Conservation (phyloP, 2,329 filamentous ascomycete species). For the Alternaria incomplexa region DNA sequence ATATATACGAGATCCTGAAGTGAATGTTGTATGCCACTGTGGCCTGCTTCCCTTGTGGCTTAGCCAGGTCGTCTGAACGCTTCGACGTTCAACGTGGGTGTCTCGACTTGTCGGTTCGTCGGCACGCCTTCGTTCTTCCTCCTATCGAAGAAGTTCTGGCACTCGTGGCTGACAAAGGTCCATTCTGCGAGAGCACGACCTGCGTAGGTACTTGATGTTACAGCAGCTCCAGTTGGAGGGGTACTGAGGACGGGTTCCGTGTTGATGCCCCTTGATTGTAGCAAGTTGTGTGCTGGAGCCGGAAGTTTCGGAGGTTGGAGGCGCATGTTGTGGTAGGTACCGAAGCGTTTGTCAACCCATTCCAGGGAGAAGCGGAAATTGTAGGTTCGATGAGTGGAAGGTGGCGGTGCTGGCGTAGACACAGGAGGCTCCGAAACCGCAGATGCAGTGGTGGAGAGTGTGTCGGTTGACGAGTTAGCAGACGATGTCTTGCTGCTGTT, state of each 20-base stretch:
- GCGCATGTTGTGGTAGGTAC: slow-evolving; percentile 65
- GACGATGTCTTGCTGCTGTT: slow-evolving; percentile 19
- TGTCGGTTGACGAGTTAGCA: slow-evolving; percentile 7
- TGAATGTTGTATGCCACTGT: neutral
- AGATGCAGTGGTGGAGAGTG: slow-evolving; percentile 8
- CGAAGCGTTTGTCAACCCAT: slow-evolving; percentile 64
- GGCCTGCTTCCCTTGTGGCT: neutral
- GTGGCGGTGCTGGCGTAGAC: slow-evolving; percentile 49
- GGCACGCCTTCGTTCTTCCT: slow-evolving; percentile 75
- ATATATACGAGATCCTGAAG: slow-evolving; percentile 3
- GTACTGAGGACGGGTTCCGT: slow-evolving; percentile 28
- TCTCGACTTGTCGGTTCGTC: slow-evolving; percentile 71
- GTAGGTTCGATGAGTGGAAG: slow-evolving; percentile 63
- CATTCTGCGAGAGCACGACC: slow-evolving; percentile 81
- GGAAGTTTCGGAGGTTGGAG: slow-evolving; percentile 73
- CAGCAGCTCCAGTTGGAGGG: slow-evolving; percentile 48
- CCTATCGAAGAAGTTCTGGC: slow-evolving; percentile 80
- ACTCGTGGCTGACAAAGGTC: slow-evolving; percentile 75
- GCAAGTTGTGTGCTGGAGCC: slow-evolving; percentile 69
- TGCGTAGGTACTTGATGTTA: slow-evolving; percentile 62
- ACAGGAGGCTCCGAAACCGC: slow-evolving; percentile 8
- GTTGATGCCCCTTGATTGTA: slow-evolving; percentile 54
- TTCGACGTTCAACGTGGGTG: slow-evolving; percentile 69
- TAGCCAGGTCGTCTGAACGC: slow-evolving; percentile 60
- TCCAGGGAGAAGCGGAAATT: slow-evolving; percentile 78